Evolutionary conservation across 768 basidiomycete species (phyloP), one percentile per base, ranked within the genome.

Genomic region (Suillus hirtellus): DNA sequence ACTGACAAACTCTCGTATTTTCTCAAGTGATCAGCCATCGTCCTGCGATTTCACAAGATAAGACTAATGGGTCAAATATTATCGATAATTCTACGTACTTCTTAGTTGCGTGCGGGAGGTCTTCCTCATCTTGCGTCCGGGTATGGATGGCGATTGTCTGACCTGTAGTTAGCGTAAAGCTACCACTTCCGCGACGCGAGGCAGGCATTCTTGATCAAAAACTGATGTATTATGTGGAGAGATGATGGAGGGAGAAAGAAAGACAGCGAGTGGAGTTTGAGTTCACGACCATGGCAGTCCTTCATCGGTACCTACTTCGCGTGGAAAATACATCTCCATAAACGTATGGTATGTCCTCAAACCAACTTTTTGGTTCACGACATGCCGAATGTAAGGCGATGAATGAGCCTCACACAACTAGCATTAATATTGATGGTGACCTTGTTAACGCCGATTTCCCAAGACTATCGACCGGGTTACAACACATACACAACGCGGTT

Each of bases 71-170:
- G 58, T 54, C 59, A 50, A 44, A 35, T 24, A 10, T 47, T 19
- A 35, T 49, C 31, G 35, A 37, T 49, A 8, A 53, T 63, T 50
- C 65, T 54, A 70, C 84, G 71, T 78, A 92, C 92, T 87, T 94
- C 82, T 95, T 96, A 75, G 93, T 95, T 64, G 95, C 95, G 80
- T 95, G 93, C 17, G 95, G 95, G 54, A 94, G 88, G 73, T 88
- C 88, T 69, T 92, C 89, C 68, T 90, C 90, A 81, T 89, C 91
- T 52, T 94, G 89, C 3, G 92, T 94, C 68, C 94, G 84, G 37
- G 93, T 95, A 73, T 95, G 93, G 73, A 92, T 88, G 43, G 93
- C 90, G 63, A 93, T 83, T 27, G 89, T 87, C 77, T 89, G 88
- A 24, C 93, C 93, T 35, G 84, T 82, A 47, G 91, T 84, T 70